phyloP scores from a whole-genome alignment of 192 early-diverging fungal species.

The Coemansia sp. region DNA sequence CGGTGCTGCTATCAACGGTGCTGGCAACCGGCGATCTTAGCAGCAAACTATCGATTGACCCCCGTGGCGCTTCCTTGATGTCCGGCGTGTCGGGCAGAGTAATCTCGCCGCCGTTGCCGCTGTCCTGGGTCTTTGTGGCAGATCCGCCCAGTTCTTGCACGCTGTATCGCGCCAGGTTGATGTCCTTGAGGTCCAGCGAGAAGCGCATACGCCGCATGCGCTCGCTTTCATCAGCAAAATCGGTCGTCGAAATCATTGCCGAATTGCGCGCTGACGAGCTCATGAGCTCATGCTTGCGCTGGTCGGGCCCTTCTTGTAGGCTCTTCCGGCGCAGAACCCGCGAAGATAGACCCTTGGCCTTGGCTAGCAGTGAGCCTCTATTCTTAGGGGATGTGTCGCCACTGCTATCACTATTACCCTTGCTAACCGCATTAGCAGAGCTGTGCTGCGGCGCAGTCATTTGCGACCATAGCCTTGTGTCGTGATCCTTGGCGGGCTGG shows the following conservation, averaged over 20 bases:
- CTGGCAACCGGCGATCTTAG: slow-evolving; percentile 6
- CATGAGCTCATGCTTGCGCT: not conserved
- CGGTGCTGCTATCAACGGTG: not conserved
- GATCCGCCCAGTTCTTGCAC: not conserved
- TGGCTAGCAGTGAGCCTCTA: slow-evolving; percentile 14
- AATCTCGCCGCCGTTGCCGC: not conserved
- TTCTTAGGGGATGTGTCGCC: slow-evolving; percentile 1
- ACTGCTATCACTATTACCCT: not conserved
- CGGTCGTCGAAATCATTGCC: not conserved
- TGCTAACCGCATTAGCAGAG: not conserved
- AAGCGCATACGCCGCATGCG: slow-evolving; percentile 7
- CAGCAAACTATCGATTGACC: not conserved
- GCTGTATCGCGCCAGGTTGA: not conserved
- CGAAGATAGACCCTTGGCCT: slow-evolving; percentile 32
- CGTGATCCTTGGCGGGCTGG: not conserved
- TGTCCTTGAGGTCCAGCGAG: slow-evolving; percentile 1
- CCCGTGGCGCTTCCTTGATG: not conserved
- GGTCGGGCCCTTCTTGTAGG: too few relatives aligned
- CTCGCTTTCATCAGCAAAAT: not conserved
- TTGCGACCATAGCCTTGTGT: slow-evolving; percentile 4
- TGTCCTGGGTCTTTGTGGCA: not conserved
- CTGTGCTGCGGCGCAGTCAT: not conserved
- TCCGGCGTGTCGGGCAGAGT: not conserved
- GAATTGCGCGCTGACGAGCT: not conserved
- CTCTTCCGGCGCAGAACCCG: slow-evolving; percentile 9